These are phyloP conservation scores for Lippia alba DNA, from an alignment of 305 asterid species.

Conservation along the genomic window DNA sequence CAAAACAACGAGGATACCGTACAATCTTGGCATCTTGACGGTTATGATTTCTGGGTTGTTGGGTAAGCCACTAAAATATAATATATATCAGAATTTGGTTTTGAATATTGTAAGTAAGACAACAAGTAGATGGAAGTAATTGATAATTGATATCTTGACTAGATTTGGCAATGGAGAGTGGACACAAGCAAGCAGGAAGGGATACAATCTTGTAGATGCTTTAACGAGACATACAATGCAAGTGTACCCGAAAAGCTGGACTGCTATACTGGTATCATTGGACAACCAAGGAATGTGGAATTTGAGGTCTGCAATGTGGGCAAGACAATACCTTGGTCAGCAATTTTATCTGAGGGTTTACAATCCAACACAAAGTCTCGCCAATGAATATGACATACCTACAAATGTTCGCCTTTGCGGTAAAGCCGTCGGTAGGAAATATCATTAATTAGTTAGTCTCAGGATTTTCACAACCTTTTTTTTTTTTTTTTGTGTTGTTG, in stretches of 20 bases:
- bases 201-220: slow-evolving; percentile 69
- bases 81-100: too few species aligned
- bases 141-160: slow-evolving; percentile 14
- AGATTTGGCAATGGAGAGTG: slow-evolving; percentile 68
- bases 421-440: slow-evolving; percentile 61
- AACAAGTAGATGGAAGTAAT: too few species aligned
- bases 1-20: slow-evolving; percentile 55
- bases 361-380: slow-evolving; percentile 42
- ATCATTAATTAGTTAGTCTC: slow-evolving; percentile 33
- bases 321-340: slow-evolving; percentile 73
- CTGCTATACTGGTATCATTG: slow-evolving; percentile 63
- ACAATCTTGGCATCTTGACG: slow-evolving; percentile 78
- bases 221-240: slow-evolving; percentile 69
- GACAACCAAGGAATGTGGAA: slow-evolving; percentile 89
- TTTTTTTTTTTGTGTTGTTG: too few species aligned
- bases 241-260: slow-evolving; percentile 75
- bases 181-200: slow-evolving; percentile 49
- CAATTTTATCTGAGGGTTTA: slow-evolving; percentile 71
- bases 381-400: slow-evolving; percentile 65
- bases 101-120: too few species aligned
- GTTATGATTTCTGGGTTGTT: slow-evolving; percentile 78
- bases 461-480: slow-evolving; percentile 2
- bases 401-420: slow-evolving; percentile 69
- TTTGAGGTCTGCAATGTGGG: slow-evolving; percentile 78
- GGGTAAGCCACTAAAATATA: slow-evolving; percentile 42